A percentile compares a stretch with the other conserved stretches of the same genome.
Conservation (phyloP, 495 filamentous ascomycete species). For the Daldinia bambusicola region DNA sequence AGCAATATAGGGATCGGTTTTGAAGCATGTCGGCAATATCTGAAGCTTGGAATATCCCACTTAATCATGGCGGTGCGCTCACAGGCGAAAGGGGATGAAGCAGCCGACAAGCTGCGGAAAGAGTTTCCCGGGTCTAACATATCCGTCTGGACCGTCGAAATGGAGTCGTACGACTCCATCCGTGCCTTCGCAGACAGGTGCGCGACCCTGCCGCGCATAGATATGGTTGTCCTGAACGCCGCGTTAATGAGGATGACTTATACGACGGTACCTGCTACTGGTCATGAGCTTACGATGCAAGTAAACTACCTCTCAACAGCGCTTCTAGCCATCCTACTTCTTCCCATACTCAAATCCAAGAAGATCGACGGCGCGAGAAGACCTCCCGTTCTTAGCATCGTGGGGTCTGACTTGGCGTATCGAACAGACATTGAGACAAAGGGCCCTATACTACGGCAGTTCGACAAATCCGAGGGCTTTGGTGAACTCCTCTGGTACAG, state of each 20-base stretch:
- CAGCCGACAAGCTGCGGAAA: not conserved
- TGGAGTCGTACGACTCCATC: not conserved
- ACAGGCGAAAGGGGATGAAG: not conserved
- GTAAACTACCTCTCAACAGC: not conserved
- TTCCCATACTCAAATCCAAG: constrained; percentile 6
- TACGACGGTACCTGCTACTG: not conserved
- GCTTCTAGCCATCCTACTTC: constrained; percentile 10
- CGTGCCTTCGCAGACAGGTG: not conserved
- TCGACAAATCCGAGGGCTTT: not conserved
- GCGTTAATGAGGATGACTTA: not conserved
- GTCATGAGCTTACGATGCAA: constrained; percentile 1
- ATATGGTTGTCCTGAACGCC: constrained; percentile 1
- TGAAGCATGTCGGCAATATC: constrained; percentile 4
- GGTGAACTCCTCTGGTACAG: not conserved
- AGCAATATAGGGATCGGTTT: not conserved
- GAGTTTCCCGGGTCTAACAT: not conserved
- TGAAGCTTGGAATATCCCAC: not conserved
- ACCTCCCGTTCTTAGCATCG: not conserved
- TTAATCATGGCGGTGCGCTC: constrained; percentile 1
- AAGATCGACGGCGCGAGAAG: not conserved
- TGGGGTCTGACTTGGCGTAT: not conserved
- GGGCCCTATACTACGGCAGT: constrained; percentile 2
- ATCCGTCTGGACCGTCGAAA: constrained; percentile 2
- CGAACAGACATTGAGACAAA: not conserved
- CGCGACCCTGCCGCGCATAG: not conserved